These are phyloP conservation scores for Scheffersomyces stambukii DNA, from an alignment of 1,139 yeast species.

Conservation along the genomic window DNA sequence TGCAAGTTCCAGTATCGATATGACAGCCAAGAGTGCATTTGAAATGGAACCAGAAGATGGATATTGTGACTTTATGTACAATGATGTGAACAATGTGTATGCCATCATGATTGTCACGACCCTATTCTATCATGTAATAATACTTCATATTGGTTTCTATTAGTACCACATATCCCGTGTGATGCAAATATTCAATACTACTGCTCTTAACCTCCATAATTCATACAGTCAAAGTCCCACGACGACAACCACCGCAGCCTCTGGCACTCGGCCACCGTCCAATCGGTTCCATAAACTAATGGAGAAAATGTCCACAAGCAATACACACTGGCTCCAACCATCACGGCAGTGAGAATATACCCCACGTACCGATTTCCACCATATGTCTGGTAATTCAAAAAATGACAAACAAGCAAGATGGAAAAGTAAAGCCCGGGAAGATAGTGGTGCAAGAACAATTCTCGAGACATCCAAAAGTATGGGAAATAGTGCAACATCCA, in stretches of 20 bases:
- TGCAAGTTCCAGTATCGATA: no score
- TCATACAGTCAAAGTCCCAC: slow-evolving; percentile 36
- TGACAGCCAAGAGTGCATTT: no score
- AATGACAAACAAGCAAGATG: slow-evolving; percentile 28
- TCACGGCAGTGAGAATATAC: slow-evolving; percentile 12
- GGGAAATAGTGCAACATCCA: slow-evolving; percentile 37
- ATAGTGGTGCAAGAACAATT: slow-evolving; percentile 38
- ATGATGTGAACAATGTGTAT: background rate
- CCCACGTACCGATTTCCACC: slow-evolving; percentile 18
- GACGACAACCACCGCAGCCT: slow-evolving; percentile 25
- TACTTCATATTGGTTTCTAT: no score
- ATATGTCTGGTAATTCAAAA: slow-evolving; percentile 25
- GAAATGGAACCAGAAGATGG: slow-evolving; percentile 2
- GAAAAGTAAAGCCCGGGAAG: slow-evolving; percentile 32
- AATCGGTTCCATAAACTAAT: slow-evolving; percentile 29
- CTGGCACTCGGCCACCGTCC: slow-evolving; percentile 28
- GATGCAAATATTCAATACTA: no score
- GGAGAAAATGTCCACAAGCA: slow-evolving; percentile 23
- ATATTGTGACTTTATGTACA: background rate
- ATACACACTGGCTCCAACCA: slow-evolving; percentile 14
- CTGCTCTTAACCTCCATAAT: slow-evolving; percentile 12
- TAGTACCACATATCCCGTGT: no score
- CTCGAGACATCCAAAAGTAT: slow-evolving; percentile 27
- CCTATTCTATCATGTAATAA: no score
- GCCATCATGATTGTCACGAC: no score